Evolutionary conservation across 2,329 filamentous ascomycete species (phyloP).

Genomic region (Fusarium verticillioides): DNA sequence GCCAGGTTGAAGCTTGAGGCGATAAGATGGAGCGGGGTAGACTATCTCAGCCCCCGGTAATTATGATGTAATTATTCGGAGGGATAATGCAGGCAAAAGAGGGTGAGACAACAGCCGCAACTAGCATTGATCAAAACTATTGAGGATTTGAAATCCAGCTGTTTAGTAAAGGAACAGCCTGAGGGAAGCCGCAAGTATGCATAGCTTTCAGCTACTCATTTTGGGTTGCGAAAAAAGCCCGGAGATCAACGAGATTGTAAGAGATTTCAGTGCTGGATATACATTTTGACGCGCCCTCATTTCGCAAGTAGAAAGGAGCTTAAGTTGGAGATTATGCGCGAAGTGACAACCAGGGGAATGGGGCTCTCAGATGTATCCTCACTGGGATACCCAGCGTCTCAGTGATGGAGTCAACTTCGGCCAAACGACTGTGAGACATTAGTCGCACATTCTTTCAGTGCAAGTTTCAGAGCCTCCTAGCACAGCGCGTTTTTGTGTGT

Average conservation of each 20-base stretch:
- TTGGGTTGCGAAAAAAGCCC: too few species aligned
- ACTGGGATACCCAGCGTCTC: not conserved
- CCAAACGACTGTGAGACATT: accelerated
- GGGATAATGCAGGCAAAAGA: not conserved
- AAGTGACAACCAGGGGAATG: not conserved
- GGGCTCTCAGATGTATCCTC: not conserved
- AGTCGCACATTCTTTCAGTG: too few species aligned
- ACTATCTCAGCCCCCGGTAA: not conserved
- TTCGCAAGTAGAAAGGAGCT: not conserved
- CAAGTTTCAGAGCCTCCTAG: not conserved
- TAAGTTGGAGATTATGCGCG: not conserved
- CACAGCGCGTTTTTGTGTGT: not conserved
- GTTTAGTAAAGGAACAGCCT: too few species aligned
- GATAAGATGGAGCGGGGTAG: slow-evolving; percentile 6
- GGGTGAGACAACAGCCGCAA: not conserved
- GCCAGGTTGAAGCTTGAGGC: not conserved
- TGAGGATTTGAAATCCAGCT: too few species aligned
- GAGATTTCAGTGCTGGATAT: too few species aligned
- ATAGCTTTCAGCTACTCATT: too few species aligned
- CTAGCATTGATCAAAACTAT: too few species aligned
- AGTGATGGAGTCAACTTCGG: not conserved
- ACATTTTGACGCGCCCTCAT: too few species aligned
- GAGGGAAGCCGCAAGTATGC: too few species aligned
- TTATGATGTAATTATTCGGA: slow-evolving; percentile 7
- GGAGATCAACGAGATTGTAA: too few species aligned